Evolutionary conservation across 495 filamentous ascomycete genomes (phyloP), one percentile per base, ranked within the genome.

Genomic region (Aspergillus funiculosus): DNA sequence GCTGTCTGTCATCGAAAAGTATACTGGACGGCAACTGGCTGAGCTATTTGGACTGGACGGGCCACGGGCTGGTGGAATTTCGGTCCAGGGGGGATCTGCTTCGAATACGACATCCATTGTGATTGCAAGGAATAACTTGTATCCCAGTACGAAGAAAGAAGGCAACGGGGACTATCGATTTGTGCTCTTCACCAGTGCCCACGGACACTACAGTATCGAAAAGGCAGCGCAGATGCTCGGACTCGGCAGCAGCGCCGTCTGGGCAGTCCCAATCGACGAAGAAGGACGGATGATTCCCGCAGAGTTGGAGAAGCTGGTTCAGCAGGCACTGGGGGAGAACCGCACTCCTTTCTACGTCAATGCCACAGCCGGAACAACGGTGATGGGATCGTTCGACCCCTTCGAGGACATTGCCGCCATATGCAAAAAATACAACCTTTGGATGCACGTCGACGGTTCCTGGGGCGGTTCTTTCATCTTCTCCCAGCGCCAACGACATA

Each of bases 121-220:
- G 32, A 84, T 95, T 51, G 92, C 92, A 27, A 81, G 90, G 39
- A 95, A 95, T 69, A 83, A 77, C 5, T 71, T 95, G 2, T 92
- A 77, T 62, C 90, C 90, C 0, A 68, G 66, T 15, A 85, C 82
- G 27, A 94, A 94, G 61, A 70, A 63, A 7, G 57, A 78, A 4
- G 91, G 92, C 13, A 86, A 87, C 58, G 74, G 62, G 6, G 56
- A 56, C 6, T 74, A 77, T 52, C 61, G 67, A 5, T 89, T 95
- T 51, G 78, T 89, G 6, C 72, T 95, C n/a, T 95, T 96, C 73
- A 94, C 90, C 11, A 85, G 80, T 53, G 79, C 71, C 18, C 88
- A 96, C 60, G 89, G 89, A 1, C 91, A 96, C 70, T 97, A 95
- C 69, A 89, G 83, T 30, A 75, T 95, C n/a, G 87, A 94, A 60